Evolutionary conservation across 2,329 filamentous ascomycete genomes (phyloP).

Genomic region (Aspergillus aculeatinus): DNA sequence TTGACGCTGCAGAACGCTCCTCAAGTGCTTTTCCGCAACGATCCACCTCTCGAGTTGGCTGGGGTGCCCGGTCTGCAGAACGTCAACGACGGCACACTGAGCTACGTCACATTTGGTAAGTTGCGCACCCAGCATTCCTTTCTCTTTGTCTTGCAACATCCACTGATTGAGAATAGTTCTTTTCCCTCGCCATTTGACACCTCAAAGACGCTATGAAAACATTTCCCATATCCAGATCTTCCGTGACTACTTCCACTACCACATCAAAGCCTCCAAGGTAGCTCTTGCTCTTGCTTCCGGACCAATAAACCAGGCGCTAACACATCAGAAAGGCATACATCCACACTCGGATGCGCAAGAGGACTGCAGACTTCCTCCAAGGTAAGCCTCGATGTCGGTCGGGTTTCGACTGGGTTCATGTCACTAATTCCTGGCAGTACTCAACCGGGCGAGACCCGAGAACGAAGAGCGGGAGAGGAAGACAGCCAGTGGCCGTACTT

Average conservation of each 20-base stretch:
- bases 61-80: slow-evolving; percentile 78
- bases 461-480: slow-evolving; percentile 97
- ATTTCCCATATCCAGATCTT: slow-evolving; percentile 99
- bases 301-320: slow-evolving; percentile 9
- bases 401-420: neutral
- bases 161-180: slow-evolving; percentile 61
- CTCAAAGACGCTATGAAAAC: slow-evolving; percentile 85
- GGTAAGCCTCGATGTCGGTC: slow-evolving; percentile 53
- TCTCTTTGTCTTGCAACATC: neutral
- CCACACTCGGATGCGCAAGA: slow-evolving; percentile 94
- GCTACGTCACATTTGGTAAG: slow-evolving; percentile 96
- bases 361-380: slow-evolving; percentile 97
- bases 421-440: slow-evolving; percentile 60
- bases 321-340: slow-evolving; percentile 73
- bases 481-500: slow-evolving; percentile 93
- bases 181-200: slow-evolving; percentile 90
- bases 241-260: slow-evolving; percentile 99
- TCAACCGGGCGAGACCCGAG: slow-evolving; percentile 91
- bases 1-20: slow-evolving; percentile 92
- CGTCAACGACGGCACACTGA: slow-evolving; percentile 78
- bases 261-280: slow-evolving; percentile 97
- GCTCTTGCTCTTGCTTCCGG: neutral
- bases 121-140: neutral
- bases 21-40: slow-evolving; percentile 93
- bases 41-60: slow-evolving; percentile 88